phyloP scores from a whole-genome alignment of 2,329 filamentous ascomycete species.

The Xylaria sp. region DNA sequence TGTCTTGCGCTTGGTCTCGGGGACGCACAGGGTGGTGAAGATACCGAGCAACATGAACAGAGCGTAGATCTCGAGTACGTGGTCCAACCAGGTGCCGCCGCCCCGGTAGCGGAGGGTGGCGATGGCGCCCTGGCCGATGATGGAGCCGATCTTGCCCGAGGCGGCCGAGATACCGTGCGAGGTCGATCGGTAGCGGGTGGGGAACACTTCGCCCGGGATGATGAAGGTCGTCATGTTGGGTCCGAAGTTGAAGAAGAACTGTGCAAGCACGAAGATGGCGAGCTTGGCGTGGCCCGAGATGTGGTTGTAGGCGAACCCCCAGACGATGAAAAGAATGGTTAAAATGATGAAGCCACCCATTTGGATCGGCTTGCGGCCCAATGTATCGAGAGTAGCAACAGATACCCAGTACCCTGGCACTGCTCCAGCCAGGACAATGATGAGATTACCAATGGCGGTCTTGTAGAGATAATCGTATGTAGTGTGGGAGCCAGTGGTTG shows the following conservation, averaged over 20 bases:
- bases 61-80: conserved; percentile 79
- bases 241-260: conserved; percentile 70
- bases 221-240: conserved; percentile 69
- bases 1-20: conserved; percentile 79
- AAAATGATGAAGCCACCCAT: conserved; percentile 70
- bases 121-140: conserved; percentile 68
- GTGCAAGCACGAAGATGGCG: conserved; percentile 66
- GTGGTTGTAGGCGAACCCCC: conserved; percentile 71
- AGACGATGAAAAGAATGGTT: conserved; percentile 66
- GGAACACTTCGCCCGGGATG: conserved; percentile 67
- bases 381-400: conserved; percentile 76
- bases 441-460: conserved; percentile 81
- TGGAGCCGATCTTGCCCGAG: conserved; percentile 66
- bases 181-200: conserved; percentile 66
- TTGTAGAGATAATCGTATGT: conserved; percentile 79
- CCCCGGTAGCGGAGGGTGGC: conserved; percentile 62
- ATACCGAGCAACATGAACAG: conserved; percentile 81
- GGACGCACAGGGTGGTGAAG: conserved; percentile 75
- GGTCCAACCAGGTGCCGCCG: conserved; percentile 76
- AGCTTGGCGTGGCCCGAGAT: conserved; percentile 64
- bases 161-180: conserved; percentile 69
- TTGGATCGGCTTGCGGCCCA: conserved; percentile 83
- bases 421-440: conserved; percentile 80
- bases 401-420: conserved; percentile 87
- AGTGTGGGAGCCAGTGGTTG: conserved; percentile 60